Evolutionary conservation across 352 stramenopile species (phyloP).

Genomic region (Globisporangium cederbergense): DNA sequence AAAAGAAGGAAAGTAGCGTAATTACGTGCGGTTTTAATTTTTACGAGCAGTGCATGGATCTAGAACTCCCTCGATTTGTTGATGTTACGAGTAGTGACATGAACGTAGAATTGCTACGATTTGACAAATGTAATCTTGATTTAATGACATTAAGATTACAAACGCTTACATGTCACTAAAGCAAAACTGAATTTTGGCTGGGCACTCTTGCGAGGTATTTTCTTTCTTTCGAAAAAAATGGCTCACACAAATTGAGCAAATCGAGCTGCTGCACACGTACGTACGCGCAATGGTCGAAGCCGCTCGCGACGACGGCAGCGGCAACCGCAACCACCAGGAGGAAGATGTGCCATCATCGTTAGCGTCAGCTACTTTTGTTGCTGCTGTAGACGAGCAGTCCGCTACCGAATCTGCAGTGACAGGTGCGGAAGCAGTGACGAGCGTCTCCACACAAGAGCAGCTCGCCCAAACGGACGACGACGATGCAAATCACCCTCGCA

Average conservation of each 20-base stretch:
- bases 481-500: conserved; percentile 16
- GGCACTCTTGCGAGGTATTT: neutral
- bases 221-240: neutral
- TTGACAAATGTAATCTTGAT: too few species aligned
- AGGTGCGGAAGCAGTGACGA: neutral
- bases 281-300: neutral
- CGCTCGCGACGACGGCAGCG: neutral
- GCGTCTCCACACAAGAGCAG: neutral
- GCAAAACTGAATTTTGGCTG: too few species aligned
- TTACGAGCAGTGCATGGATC: neutral
- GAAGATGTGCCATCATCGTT: neutral
- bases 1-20: neutral
- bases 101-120: neutral
- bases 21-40: conserved; percentile 6
- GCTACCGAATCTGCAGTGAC: neutral
- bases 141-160: neutral
- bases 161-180: neutral
- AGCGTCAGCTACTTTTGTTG: neutral
- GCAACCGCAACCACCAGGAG: neutral
- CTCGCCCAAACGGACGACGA: neutral
- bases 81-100: neutral
- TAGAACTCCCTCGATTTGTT: neutral
- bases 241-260: conserved; percentile 9
- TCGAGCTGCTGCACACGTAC: neutral
- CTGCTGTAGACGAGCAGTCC: conserved; percentile 4